Base-by-base conservation (phyloP, 805 yeast species). In the Grigorovia yakushimaensis region DNA sequence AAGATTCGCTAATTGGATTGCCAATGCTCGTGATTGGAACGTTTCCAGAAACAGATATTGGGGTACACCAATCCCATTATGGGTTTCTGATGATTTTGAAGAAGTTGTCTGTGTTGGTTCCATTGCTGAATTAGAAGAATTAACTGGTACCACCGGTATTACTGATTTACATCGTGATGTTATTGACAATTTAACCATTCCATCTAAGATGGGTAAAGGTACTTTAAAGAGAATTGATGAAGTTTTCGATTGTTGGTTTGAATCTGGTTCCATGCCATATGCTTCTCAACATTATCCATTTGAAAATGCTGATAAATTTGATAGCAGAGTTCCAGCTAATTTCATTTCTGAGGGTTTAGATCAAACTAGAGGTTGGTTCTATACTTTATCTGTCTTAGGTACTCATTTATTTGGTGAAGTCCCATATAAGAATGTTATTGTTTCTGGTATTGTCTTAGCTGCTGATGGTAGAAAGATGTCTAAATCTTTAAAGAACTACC, bases 351-450 rank as follows among this genome's bases (percentile, higher is more conserved):
- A 93, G 76, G 99, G 99, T 72, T 78, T 93, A 59, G 99, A 93
- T 72, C 99, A 93, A 74, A 93, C 99, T 50, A 87, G 99, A 79
- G 99, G 99, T 66, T 93, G 99, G 99, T 93, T 93, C 73, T 93
- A 93, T 70, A 93, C 98, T 46, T 76, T 93, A 67, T 83, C 95
- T 42, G 96, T 93, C 21, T 76, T 93, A 61, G 98, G 98, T 67
- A 87, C 96, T 49, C 97, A 91, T 60, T 73, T 93, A 59, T 93
- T 93, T 73, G 82, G 84, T 61, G 78, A 82, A 49, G 94, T 95
- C 53, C 98, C 99, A 44, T 93, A 84, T 76, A 73, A 91, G 69
- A 93, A 93, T 67, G 96, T 89, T 54, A 87, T 93, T 66, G 98
- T 93, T 45, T 75, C 88, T 40, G 99, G 99, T 75, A 86, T 93